These are phyloP conservation scores for Panicum miliaceum DNA, from an alignment of 176 grass and related monocot species.

Conservation along the genomic window DNA sequence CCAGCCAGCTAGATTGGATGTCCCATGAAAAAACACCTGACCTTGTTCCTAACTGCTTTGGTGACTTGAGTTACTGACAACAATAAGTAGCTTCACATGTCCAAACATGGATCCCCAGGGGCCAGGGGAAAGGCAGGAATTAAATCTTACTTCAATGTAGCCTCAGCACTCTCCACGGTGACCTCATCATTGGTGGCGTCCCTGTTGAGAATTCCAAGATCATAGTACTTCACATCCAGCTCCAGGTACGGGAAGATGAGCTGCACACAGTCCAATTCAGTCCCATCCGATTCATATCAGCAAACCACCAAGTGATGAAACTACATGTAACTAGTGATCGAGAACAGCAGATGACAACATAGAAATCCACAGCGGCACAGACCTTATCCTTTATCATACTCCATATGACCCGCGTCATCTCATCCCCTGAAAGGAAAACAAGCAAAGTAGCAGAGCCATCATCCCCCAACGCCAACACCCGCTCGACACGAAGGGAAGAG, in stretches of 20 bases:
- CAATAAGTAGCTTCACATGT: not conserved
- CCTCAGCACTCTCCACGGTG: slow-evolving; percentile 88
- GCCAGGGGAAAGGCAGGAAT: not conserved
- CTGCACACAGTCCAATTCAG: slow-evolving; percentile 47
- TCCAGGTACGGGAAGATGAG: slow-evolving; percentile 90
- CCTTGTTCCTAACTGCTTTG: slow-evolving; percentile 4
- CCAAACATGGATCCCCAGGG: not conserved
- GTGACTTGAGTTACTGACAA: not conserved
- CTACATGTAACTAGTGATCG: not conserved
- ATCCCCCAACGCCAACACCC: not conserved
- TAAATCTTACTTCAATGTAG: slow-evolving; percentile 75
- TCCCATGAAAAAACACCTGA: not conserved
- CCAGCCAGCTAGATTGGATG: not conserved
- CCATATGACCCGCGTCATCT: slow-evolving; percentile 98
- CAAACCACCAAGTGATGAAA: not conserved
- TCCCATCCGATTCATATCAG: not conserved
- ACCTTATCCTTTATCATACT: slow-evolving; percentile 97
- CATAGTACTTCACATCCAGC: slow-evolving; percentile 92
- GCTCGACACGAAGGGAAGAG: not conserved
- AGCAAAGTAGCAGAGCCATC: not conserved
- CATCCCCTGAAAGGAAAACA: slow-evolving; percentile 68
- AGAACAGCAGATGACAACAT: not conserved
- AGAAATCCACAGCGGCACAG: not conserved
- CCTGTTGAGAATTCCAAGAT: slow-evolving; percentile 85
- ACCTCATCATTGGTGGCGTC: slow-evolving; percentile 88